Evolutionary conservation across 495 filamentous ascomycete genomes (phyloP), one percentile per base, ranked within the genome.

Genomic region (Penicillium soppii): DNA sequence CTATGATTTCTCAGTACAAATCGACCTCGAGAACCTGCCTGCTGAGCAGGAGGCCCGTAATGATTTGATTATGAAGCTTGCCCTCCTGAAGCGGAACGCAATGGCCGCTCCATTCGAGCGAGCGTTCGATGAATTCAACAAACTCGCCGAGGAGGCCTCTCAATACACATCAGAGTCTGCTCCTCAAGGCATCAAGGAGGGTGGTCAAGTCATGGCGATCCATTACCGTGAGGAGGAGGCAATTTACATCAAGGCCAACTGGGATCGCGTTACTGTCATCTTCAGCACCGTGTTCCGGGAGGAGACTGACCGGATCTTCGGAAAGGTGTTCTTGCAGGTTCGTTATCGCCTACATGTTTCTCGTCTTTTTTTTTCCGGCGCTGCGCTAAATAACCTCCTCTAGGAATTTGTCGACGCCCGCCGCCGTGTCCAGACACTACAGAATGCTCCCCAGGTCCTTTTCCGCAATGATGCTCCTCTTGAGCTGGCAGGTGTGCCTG

Each of bases 171-270:
- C 87, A 1, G 94, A 97, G 70, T 86, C 90, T 36, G 95, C 95
- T 12, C 94, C 94, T 1, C 86, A 92, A 63, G 91, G 91, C 37
- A 77, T 95, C 27, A 73, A 79, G 60, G 92, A 96, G 74, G 90
- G 91, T 23, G 91, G 91, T 32, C 86, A 95, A 56, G 87, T 97
- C 20, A 96, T 94, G 87, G 87, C 92, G 2, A 94, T 98, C 52
- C 92, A 97, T 59, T 97, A 98, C 74, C 86, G 94, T 15, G 95
- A 98, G 56, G 94, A 97, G 74, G 94, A 98, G 66, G 94, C 94
- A n/a, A 97, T 98, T 65, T 98, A 96, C 70, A 90, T 98, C 76
- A 96, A 97, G 71, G 92, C 94, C 26, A 95, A 88, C 68, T 87
- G 91, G 67, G 94, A 98, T 65, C 86, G 94, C 46, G 95, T 98